A percentile compares a stretch with the other conserved stretches of the same genome.
Evolutionary conservation across 2,329 filamentous ascomycete genomes (phyloP).

Genomic region (Epichloe sp.): DNA sequence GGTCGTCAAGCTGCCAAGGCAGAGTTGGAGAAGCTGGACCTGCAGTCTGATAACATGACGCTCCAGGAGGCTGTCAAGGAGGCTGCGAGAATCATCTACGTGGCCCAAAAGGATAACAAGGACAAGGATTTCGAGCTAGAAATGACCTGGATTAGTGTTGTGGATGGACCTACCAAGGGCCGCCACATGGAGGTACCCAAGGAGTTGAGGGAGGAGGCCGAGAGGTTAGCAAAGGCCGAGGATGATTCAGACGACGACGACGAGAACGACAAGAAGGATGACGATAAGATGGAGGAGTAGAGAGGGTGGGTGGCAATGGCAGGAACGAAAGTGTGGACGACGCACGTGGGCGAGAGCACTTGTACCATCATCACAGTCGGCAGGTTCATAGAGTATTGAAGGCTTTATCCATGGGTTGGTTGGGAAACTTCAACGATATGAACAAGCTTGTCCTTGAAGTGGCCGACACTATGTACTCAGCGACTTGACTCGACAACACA

Average conservation of each 20-base stretch:
- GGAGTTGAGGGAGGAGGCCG: conserved; percentile 80
- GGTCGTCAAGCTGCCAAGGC: conserved; percentile 94
- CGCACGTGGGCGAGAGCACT: conserved; percentile 10
- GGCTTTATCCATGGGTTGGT: conserved; percentile 14
- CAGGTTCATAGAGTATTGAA: conserved; percentile 23
- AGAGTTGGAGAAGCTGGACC: conserved; percentile 93
- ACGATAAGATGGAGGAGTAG: conserved; percentile 86
- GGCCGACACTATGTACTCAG: no score
- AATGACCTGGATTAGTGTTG: conserved; percentile 92
- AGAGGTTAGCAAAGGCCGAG: conserved; percentile 81
- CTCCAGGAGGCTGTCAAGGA: conserved; percentile 87
- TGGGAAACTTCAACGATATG: background rate
- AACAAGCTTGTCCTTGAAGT: background rate
- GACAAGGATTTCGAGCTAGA: conserved; percentile 99
- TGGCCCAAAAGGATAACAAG: conserved; percentile 97
- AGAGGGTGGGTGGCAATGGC: conserved; percentile 8
- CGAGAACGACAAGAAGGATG: conserved; percentile 48
- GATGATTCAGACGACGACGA: conserved; percentile 82
- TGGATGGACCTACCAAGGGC: conserved; percentile 80
- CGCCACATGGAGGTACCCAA: conserved; percentile 88
- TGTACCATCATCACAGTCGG: conserved; percentile 23
- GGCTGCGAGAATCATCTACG: conserved; percentile 91
- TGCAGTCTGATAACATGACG: conserved; percentile 62
- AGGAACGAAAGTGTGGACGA: background rate
- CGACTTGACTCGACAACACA: no score